A percentile compares a stretch with the other conserved stretches of the same genome.
Evolutionary conservation across 768 basidiomycete genomes (phyloP).

Genomic region (Suillus cothurnatus): DNA sequence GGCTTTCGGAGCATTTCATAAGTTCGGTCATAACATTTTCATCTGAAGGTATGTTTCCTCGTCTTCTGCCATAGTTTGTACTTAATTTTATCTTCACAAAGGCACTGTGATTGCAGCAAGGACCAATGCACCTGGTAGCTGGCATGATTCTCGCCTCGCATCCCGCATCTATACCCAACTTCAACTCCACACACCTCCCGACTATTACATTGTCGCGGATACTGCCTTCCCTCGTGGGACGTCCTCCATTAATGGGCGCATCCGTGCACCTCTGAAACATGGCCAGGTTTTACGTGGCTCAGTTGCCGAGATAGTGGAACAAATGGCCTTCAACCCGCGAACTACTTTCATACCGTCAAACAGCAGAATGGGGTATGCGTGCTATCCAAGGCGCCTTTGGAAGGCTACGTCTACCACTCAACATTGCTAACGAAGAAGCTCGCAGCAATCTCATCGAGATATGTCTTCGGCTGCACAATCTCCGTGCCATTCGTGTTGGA

Average conservation of each 20-base stretch:
- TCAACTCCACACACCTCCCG: conserved; percentile 35
- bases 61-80: not conserved
- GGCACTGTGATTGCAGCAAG: conserved; percentile 37
- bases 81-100: conserved; percentile 15
- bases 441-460: conserved; percentile 38
- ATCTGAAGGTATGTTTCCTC: conserved; percentile 9
- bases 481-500: conserved; percentile 39
- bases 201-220: conserved; percentile 46
- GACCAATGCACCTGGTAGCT: conserved; percentile 48
- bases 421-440: conserved; percentile 30
- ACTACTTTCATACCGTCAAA: conserved; percentile 47
- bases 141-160: conserved; percentile 49
- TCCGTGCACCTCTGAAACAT: conserved; percentile 41
- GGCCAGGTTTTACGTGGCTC: conserved; percentile 22
- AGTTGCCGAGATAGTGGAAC: conserved; percentile 20
- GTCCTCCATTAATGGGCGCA: conserved; percentile 32
- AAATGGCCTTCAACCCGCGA: conserved; percentile 36
- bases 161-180: conserved; percentile 41
- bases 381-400: conserved; percentile 50
- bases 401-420: conserved; percentile 42
- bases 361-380: conserved; percentile 54
- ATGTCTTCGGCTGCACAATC: conserved; percentile 37
- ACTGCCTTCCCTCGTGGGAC: conserved; percentile 48
- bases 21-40: too few species aligned
- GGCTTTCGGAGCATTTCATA: conserved; percentile 38